These are phyloP conservation scores for Ganoderma multipileum DNA, from an alignment of 1,284 basidiomycete species.

Conservation along the genomic window DNA sequence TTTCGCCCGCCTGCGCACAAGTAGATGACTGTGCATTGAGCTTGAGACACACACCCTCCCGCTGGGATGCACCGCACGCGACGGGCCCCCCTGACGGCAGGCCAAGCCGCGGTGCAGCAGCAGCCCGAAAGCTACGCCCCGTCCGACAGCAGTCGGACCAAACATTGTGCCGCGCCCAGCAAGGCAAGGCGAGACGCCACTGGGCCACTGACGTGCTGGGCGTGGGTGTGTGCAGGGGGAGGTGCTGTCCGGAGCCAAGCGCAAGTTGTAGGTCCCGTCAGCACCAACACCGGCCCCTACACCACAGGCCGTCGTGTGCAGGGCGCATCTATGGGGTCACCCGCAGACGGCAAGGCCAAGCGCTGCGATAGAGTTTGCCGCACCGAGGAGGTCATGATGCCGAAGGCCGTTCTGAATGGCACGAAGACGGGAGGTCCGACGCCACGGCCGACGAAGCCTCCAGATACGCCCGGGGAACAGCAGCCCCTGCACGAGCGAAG, in stretches of 20 bases:
- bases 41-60: neutral
- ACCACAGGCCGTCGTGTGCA: neutral
- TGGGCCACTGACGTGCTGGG: neutral
- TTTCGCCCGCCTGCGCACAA: constrained; percentile 5
- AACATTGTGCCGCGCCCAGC: neutral
- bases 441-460: constrained; percentile 1
- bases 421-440: constrained; percentile 2
- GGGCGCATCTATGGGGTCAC: neutral
- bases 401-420: neutral
- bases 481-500: neutral
- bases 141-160: constrained; percentile 8
- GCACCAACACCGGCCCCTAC: neutral
- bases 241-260: neutral
- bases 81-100: constrained; percentile 6
- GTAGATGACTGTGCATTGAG: neutral
- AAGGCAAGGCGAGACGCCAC: constrained; percentile 5
- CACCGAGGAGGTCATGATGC: neutral
- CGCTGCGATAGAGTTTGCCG: constrained; percentile 9
- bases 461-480: constrained; percentile 2
- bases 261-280: neutral
- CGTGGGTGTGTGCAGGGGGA: neutral
- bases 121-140: neutral
- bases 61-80: neutral
- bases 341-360: neutral
- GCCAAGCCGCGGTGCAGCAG: neutral